Conservation (phyloP, 2,329 filamentous ascomycete species). For the Alternaria infectoria region DNA sequence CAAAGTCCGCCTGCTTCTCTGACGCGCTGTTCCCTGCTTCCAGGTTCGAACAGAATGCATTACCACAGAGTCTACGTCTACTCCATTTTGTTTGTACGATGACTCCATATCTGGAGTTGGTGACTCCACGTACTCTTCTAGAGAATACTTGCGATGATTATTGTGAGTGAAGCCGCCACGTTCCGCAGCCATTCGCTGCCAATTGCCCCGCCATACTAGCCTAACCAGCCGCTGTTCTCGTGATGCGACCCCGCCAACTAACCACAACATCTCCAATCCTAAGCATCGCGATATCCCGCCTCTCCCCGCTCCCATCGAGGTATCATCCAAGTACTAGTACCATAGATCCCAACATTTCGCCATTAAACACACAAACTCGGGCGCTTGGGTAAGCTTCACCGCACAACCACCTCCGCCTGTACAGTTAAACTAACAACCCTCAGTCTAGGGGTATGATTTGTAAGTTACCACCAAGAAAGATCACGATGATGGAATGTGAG, state of each 20-base stretch:
- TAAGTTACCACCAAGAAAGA: not conserved
- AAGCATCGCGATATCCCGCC: no score
- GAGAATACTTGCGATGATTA: accelerated
- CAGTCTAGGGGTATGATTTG: conserved; percentile 10
- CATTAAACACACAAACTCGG: not conserved
- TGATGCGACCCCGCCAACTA: not conserved
- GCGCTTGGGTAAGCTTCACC: conserved; percentile 7
- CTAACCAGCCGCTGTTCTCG: not conserved
- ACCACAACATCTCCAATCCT: not conserved
- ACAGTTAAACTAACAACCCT: not conserved
- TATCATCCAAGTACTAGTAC: accelerated
- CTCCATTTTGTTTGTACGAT: not conserved
- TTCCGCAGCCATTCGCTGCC: not conserved
- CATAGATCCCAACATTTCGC: not conserved
- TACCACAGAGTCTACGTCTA: not conserved
- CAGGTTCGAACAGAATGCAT: accelerated
- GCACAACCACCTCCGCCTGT: not conserved
- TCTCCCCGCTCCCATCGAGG: no score
- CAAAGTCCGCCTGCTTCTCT: not conserved
- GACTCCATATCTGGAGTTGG: not conserved
- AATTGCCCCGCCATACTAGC: not conserved
- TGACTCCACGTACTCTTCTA: not conserved
- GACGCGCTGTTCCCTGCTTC: not conserved
- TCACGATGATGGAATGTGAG: not conserved
- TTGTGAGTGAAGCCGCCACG: not conserved